phyloP scores from a whole-genome alignment of 495 filamentous ascomycete species.

The Tuber borchii region DNA sequence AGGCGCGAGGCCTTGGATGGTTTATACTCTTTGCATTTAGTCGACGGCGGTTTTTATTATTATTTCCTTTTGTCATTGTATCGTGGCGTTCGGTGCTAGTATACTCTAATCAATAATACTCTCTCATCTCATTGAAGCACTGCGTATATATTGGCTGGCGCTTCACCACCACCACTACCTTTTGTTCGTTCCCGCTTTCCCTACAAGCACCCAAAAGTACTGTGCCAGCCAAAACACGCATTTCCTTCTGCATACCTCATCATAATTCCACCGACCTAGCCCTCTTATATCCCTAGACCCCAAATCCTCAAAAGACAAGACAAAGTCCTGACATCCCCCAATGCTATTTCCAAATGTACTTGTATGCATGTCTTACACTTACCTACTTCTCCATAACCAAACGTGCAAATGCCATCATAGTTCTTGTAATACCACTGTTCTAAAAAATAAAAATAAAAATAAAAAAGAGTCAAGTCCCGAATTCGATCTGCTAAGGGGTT shows the following conservation, averaged over 20 bases:
- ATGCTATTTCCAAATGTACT: no score
- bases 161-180: background rate
- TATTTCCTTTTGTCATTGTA: background rate
- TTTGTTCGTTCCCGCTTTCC: background rate
- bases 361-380: no score
- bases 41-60: background rate
- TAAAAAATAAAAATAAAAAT: no score
- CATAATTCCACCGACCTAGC: background rate
- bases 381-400: no score
- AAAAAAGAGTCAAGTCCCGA: no score
- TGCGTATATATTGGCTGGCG: background rate
- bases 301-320: background rate
- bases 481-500: no score
- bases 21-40: background rate
- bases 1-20: background rate
- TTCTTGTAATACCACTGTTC: no score
- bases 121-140: background rate
- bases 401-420: no score
- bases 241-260: background rate
- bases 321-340: background rate
- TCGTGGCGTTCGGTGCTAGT: background rate
- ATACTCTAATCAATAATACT: background rate
- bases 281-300: background rate
- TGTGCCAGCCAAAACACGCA: background rate
- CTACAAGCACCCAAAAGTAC: background rate